These are phyloP conservation scores for Cryomyces antarcticus DNA, from an alignment of 495 filamentous ascomycete species.

Conservation along the genomic window DNA sequence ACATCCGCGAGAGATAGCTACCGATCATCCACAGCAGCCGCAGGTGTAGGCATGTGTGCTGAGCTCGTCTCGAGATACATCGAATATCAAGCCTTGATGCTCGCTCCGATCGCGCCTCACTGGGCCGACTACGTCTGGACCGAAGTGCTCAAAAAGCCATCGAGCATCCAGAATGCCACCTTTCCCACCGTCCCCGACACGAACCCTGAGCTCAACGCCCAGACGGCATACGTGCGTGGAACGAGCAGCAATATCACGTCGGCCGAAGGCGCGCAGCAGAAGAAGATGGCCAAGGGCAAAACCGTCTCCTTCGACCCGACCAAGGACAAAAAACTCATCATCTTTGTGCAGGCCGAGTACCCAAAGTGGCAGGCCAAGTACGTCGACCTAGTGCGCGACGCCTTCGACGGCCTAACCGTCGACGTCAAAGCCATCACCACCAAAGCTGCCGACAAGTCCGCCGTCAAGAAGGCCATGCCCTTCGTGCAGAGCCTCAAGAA, in stretches of 20 bases:
- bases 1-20: constrained; percentile 72
- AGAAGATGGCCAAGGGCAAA: constrained; percentile 84
- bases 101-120: constrained; percentile 71
- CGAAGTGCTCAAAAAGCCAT: constrained; percentile 58
- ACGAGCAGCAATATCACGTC: constrained; percentile 65
- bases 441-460: constrained; percentile 55
- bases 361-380: constrained; percentile 85
- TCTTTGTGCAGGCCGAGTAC: constrained; percentile 58
- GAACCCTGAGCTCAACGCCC: constrained; percentile 44
- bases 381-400: constrained; percentile 56
- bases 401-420: constrained; percentile 35
- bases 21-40: constrained; percentile 54
- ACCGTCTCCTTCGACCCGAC: constrained; percentile 60
- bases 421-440: constrained; percentile 65
- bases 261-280: constrained; percentile 58
- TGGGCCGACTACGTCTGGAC: constrained; percentile 90
- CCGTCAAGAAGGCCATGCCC: constrained; percentile 97
- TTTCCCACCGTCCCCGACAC: constrained; percentile 54
- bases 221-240: constrained; percentile 56
- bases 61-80: constrained; percentile 58
- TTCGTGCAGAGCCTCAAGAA: constrained; percentile 80
- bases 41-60: constrained; percentile 65
- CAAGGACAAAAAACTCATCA: constrained; percentile 75
- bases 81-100: constrained; percentile 64
- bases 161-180: constrained; percentile 56